These are phyloP conservation scores for Aaosphaeria pasadenensis DNA, from an alignment of 2,329 filamentous ascomycete species.

Conservation along the genomic window DNA sequence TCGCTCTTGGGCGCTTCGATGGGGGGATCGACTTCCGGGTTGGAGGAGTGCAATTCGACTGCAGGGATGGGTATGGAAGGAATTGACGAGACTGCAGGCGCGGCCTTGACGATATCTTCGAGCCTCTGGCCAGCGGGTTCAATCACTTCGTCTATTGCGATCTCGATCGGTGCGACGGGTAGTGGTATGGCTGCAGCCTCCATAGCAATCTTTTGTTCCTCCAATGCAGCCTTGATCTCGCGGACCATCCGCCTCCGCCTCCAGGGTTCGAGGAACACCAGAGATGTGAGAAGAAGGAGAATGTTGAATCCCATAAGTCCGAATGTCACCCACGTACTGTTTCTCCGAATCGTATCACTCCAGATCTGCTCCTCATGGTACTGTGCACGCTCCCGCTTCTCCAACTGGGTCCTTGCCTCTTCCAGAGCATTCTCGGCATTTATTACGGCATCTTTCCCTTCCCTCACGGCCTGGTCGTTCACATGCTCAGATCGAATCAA, in stretches of 20 bases:
- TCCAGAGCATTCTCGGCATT: slow-evolving; percentile 78
- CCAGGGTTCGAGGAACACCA: slow-evolving; percentile 93
- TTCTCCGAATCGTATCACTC: slow-evolving; percentile 94
- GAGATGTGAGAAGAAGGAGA: slow-evolving; percentile 77
- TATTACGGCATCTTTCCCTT: slow-evolving; percentile 68
- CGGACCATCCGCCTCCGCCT: slow-evolving; percentile 74
- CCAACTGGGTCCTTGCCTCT: slow-evolving; percentile 70
- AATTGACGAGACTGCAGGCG: background rate
- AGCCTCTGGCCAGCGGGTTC: slow-evolving; percentile 11
- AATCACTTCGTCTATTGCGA: slow-evolving; percentile 14
- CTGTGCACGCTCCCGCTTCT: slow-evolving; percentile 77
- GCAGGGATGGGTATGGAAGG: slow-evolving; percentile 1
- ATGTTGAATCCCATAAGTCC: slow-evolving; percentile 97
- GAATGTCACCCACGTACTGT: slow-evolving; percentile 98
- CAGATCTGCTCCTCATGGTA: slow-evolving; percentile 99
- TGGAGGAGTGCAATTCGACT: slow-evolving; percentile 1
- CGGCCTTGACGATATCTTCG: slow-evolving; percentile 2
- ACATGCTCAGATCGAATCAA: slow-evolving; percentile 90
- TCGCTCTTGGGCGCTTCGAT: background rate
- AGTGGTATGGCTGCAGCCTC: slow-evolving; percentile 8
- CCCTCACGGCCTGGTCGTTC: slow-evolving; percentile 79
- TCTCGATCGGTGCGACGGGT: slow-evolving; percentile 10
- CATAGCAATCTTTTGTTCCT: slow-evolving; percentile 25
- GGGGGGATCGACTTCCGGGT: slow-evolving; percentile 2
- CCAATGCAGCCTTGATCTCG: slow-evolving; percentile 55